Percentiles rank a stretch among this genome's conserved stretches.
Conservation (phyloP, 2,329 filamentous ascomycete species). For the Penicillium janthinellum region DNA sequence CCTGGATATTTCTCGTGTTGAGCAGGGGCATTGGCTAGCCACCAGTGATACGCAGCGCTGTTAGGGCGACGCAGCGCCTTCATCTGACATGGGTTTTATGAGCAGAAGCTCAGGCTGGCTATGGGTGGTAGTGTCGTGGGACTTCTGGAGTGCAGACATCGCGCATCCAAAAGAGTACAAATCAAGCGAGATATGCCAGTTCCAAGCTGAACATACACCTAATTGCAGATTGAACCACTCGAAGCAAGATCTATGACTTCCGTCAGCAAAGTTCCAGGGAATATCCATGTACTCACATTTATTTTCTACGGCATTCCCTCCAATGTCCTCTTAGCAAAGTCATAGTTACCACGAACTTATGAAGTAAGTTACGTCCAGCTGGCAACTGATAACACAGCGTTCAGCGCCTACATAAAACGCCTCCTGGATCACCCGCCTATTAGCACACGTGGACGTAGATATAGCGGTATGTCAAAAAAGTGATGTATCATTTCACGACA, state of each 20-base stretch:
- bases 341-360: background rate
- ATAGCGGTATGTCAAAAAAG: background rate
- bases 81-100: no score
- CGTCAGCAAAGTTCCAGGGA: background rate
- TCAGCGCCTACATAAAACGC: background rate
- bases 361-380: background rate
- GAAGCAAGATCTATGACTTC: background rate
- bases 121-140: no score
- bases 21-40: no score
- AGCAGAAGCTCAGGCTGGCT: no score
- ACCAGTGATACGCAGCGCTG: no score
- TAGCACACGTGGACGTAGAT: background rate
- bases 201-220: background rate
- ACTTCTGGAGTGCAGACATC: background rate
- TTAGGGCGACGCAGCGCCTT: no score
- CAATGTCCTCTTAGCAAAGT: background rate
- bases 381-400: background rate
- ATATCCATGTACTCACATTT: background rate
- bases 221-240: background rate
- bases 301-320: background rate
- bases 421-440: background rate
- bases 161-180: background rate
- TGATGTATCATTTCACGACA: background rate
- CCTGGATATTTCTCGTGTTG: no score
- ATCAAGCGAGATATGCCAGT: background rate